Conservation (phyloP, 2,329 filamentous ascomycete genomes). For the Monosporascus sp. region DNA sequence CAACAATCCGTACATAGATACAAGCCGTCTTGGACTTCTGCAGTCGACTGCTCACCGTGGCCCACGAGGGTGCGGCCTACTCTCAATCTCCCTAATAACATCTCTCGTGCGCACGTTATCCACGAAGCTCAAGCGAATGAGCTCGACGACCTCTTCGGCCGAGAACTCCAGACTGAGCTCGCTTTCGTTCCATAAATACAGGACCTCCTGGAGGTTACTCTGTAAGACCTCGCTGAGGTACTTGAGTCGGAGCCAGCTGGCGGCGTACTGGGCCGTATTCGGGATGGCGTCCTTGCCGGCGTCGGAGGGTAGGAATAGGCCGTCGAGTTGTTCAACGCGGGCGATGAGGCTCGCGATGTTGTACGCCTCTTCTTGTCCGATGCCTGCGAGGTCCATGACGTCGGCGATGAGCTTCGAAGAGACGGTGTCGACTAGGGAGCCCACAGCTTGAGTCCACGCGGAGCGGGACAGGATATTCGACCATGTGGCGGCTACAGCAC, state of each 20-base stretch:
- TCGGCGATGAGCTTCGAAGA: constrained; percentile 56
- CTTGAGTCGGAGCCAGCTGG: constrained; percentile 59
- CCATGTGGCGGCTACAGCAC: constrained; percentile 52
- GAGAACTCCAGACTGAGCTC: constrained; percentile 61
- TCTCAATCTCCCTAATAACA: constrained; percentile 53
- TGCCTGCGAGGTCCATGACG: constrained; percentile 56
- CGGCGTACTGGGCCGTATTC: constrained; percentile 55
- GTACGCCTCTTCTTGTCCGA: constrained; percentile 61
- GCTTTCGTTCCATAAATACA: constrained; percentile 60
- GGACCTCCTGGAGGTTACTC: constrained; percentile 60
- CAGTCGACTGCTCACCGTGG: neutral
- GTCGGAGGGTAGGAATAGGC: constrained; percentile 47
- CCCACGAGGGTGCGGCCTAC: constrained; percentile 39
- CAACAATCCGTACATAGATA: too few relatives aligned
- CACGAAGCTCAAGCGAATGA: constrained; percentile 61
- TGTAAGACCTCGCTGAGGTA: constrained; percentile 61
- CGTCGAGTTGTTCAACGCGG: constrained; percentile 53
- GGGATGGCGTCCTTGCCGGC: constrained; percentile 39
- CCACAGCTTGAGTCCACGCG: constrained; percentile 59
- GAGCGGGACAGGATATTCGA: constrained; percentile 53
- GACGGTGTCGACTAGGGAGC: constrained; percentile 54
- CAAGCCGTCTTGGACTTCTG: too few relatives aligned
- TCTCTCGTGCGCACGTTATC: constrained; percentile 55
- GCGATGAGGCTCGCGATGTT: constrained; percentile 55
- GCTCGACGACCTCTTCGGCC: constrained; percentile 55